Base-by-base conservation (phyloP, 352 stramenopile species). In the Thalassiosira oceanica region DNA sequence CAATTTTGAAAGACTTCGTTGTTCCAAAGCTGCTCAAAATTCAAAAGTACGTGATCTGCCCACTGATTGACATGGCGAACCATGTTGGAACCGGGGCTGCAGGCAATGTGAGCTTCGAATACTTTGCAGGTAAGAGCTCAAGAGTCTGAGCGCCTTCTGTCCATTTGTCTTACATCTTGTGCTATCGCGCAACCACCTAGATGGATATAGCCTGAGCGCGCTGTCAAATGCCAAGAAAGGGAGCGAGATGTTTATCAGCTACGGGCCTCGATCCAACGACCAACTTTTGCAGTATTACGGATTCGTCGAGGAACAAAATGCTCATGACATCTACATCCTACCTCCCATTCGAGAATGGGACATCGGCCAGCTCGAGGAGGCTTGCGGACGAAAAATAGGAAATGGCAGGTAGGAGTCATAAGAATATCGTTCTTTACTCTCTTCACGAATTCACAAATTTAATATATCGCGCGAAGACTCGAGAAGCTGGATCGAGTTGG, bases 41-140 rank as follows among this genome's bases (percentile, higher is more conserved):
- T 10, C 80, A 84, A 58, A 83, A 75, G 49, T 91, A 88, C 71
- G 77, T 88, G 11, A 89, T 91, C 62, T 89, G 81, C 56, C 77
- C 84, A 13, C 49, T 89, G 5, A 87, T 91, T 65, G 81, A 91
- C 53, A 89, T 91, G 84, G 64, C 67, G 6, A 91, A 91, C 61
- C 84, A 91, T 52, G 61, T 80, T 13, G 78, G 72, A 6, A 27
- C 84, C 2, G 56, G 53, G 35, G 54, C 66, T 8, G 67, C 28
- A 33, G 81, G 68, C 2, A 78, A 88, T 56, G 84, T 91, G 11
- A 78, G 81, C 1, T 86, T 88, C 64, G 84, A 91, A 71, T 91
- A 84, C 44, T 91, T 91, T 62, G 55, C 61, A 7, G n/a, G n/a
- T n/a, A n/a, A n/a, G n/a, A n/a, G n/a, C n/a, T n/a, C n/a, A n/a